Evolutionary conservation across 352 stramenopile species (phyloP), one percentile per base, ranked within the genome.

Genomic region (Pythium utonaiense): DNA sequence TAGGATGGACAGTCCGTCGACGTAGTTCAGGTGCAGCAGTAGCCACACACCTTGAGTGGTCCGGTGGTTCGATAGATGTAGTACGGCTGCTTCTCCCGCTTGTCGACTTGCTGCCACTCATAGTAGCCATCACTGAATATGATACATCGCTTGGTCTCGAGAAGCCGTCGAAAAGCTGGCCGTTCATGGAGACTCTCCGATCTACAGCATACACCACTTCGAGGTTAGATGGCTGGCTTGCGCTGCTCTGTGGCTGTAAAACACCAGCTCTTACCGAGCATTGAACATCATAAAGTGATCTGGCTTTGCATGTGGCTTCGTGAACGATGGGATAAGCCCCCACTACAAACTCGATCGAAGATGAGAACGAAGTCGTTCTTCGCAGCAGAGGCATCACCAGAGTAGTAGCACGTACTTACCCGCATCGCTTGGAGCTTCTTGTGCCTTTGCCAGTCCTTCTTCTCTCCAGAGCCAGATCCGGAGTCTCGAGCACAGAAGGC

Each of bases 271-370:
- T 4, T 68, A 92, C 85, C 85, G 80, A 6, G 83, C 85, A 51
- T 95, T 95, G 64, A 95, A 95, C 78, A 92, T 92, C 41, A 90
- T 64, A 31, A 93, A 95, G 64, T 95, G 83, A 52, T 95, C 83
- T 41, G 83, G 79, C 55, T 86, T 91, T 17, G 63, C 71, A 49
- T 73, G 69, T 24, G 81, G 70, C 63, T 93, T 93, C n/a, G 76
- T 89, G 47, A 93, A 95, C 2, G 81, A 91, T 42, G 85, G 85
- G 45, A 95, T 69, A 6, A 95, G 64, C 19, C 85, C 85, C 85
- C 85, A 95, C 83, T 94, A n/a, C n/a, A n/a, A n/a, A n/a, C n/a
- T n/a, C n/a, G n/a, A n/a, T n/a, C n/a, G n/a, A n/a, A n/a, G n/a
- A n/a, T n/a, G n/a, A n/a, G n/a, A n/a, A n/a, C n/a, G n/a, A n/a